These are phyloP conservation scores for Amyloporia xantha DNA, from an alignment of 768 basidiomycete species.

Conservation along the genomic window DNA sequence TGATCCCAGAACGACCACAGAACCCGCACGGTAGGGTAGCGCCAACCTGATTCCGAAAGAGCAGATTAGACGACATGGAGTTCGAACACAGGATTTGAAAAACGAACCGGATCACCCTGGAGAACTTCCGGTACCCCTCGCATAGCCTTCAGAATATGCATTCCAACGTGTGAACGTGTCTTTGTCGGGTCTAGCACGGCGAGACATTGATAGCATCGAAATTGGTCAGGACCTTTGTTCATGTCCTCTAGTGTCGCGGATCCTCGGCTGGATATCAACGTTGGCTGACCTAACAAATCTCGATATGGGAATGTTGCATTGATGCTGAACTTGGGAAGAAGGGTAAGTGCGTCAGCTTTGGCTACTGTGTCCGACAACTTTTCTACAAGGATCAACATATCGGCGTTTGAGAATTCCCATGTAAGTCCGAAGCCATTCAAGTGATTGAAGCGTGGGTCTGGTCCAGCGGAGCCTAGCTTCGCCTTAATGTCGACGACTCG, in stretches of 20 bases:
- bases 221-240: neutral
- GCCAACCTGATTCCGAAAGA: constrained; percentile 10
- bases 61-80: neutral
- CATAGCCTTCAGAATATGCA: constrained; percentile 8
- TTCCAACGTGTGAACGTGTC: constrained; percentile 6
- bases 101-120: constrained; percentile 3
- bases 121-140: constrained; percentile 4
- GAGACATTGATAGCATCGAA: constrained; percentile 10
- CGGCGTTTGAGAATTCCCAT: constrained; percentile 3
- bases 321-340: neutral
- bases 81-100: neutral
- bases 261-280: neutral
- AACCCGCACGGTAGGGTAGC: constrained; percentile 22
- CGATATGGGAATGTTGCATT: constrained; percentile 6
- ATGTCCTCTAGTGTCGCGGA: neutral
- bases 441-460: neutral
- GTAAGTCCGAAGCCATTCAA: constrained; percentile 3
- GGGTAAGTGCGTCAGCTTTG: neutral
- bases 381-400: neutral
- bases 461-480: neutral
- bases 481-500: constrained; percentile 1
- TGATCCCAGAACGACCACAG: constrained; percentile 14
- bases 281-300: neutral
- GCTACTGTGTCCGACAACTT: constrained; percentile 1
- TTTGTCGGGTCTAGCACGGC: neutral